Evolutionary conservation across 352 stramenopile genomes (phyloP).

Genomic region (Thalassiosira livingstoniorum): DNA sequence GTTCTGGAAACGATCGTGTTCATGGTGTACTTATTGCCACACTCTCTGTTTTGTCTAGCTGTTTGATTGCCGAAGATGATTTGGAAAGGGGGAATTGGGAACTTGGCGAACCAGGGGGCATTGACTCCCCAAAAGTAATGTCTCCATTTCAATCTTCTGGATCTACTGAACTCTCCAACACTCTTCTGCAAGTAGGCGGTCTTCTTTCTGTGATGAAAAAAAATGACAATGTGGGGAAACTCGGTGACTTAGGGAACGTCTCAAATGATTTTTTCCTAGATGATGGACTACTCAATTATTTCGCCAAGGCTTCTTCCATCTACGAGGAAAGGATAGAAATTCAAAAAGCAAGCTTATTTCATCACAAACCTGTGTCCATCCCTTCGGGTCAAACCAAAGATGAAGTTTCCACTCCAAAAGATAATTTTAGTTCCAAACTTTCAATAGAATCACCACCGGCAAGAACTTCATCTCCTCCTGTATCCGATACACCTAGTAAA

Average conservation of each 20-base stretch:
- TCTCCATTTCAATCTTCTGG: background rate
- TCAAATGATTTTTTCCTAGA: conserved; percentile 57
- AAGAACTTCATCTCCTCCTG: no score
- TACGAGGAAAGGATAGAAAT: conserved; percentile 84
- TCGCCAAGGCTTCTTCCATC: conserved; percentile 72
- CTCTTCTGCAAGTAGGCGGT: conserved; percentile 63
- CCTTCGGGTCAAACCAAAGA: background rate
- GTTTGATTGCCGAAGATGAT: conserved; percentile 46
- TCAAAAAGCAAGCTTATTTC: conserved; percentile 68
- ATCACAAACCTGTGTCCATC: background rate
- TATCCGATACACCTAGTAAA: no score
- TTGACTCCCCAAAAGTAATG: background rate
- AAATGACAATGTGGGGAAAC: background rate
- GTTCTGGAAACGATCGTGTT: conserved; percentile 24
- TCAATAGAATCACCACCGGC: no score
- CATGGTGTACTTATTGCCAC: conserved; percentile 69
- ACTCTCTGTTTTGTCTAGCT: conserved; percentile 62
- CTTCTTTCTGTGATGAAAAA: conserved; percentile 58
- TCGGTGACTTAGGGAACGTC: background rate
- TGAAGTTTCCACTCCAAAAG: conserved; percentile 5
- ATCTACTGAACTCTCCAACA: background rate
- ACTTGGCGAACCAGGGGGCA: conserved; percentile 4
- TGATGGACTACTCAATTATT: conserved; percentile 67
- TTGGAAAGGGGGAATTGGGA: conserved; percentile 26
- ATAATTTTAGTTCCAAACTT: no score